phyloP scores from a whole-genome alignment of 2,329 filamentous ascomycete genomes.

The Alternaria panax region DNA sequence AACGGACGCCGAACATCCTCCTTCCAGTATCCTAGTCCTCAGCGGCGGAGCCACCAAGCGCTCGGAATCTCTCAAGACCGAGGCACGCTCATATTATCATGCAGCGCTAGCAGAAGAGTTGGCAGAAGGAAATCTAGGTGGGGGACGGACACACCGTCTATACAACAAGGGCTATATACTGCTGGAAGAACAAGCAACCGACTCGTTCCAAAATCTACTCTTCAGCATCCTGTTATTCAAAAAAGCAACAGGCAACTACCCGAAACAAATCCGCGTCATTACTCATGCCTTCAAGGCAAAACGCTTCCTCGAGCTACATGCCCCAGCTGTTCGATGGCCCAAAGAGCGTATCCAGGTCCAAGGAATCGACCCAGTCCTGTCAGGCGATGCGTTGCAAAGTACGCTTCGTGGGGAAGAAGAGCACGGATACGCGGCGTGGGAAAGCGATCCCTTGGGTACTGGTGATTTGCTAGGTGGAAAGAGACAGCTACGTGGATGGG shows the following conservation, averaged over 20 bases:
- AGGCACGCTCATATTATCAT: conserved; percentile 49
- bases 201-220: conserved; percentile 85
- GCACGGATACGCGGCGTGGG: conserved; percentile 50
- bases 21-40: conserved; percentile 66
- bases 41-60: conserved; percentile 67
- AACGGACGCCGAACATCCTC: conserved; percentile 49
- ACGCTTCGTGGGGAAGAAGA: conserved; percentile 48
- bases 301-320: conserved; percentile 53
- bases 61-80: conserved; percentile 39
- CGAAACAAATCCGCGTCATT: conserved; percentile 52
- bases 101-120: conserved; percentile 40
- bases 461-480: conserved; percentile 48
- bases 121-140: conserved; percentile 29
- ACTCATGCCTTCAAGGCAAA: conserved; percentile 58
- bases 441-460: conserved; percentile 51
- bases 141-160: conserved; percentile 34
- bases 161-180: conserved; percentile 57
- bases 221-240: conserved; percentile 71
- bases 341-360: conserved; percentile 50
- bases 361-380: conserved; percentile 57
- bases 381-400: conserved; percentile 43
- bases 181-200: conserved; percentile 75
- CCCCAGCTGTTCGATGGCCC: conserved; percentile 55
- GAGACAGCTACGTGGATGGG: conserved; percentile 52
- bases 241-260: conserved; percentile 50